Conservation (phyloP, 257 asterid species). For the Solanum bulbocastanum region DNA sequence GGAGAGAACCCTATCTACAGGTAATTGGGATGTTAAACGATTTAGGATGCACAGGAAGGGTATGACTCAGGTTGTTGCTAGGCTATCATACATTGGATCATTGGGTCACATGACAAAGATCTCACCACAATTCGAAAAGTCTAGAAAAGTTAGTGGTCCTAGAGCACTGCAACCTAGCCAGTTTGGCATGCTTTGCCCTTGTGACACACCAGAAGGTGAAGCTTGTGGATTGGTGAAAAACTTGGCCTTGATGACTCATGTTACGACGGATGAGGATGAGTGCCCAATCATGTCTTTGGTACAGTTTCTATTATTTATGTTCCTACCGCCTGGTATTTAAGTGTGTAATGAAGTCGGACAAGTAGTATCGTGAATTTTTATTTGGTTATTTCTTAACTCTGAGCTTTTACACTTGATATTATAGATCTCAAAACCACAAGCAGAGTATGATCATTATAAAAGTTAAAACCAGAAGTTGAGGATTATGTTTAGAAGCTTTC, state of each 20-base stretch:
- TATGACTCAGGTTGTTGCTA: slow-evolving; percentile 84
- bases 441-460: not conserved
- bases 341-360: not conserved
- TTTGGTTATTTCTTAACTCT: not conserved
- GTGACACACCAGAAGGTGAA: slow-evolving; percentile 99
- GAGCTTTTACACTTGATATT: not conserved
- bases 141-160: slow-evolving; percentile 97
- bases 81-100: slow-evolving; percentile 78
- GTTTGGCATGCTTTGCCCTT: slow-evolving; percentile 99
- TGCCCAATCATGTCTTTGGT: slow-evolving; percentile 83
- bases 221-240: slow-evolving; percentile 95
- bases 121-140: slow-evolving; percentile 82
- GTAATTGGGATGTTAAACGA: slow-evolving; percentile 83
- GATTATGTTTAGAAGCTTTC: not conserved
- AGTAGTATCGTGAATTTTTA: not conserved
- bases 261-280: slow-evolving; percentile 92
- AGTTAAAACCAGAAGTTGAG: not conserved
- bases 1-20: slow-evolving; percentile 90
- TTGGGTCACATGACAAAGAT: slow-evolving; percentile 89
- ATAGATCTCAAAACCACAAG: not conserved
- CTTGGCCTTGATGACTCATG: slow-evolving; percentile 96
- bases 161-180: slow-evolving; percentile 99
- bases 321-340: not conserved
- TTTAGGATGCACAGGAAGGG: slow-evolving; percentile 87
- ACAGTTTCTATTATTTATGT: slow-evolving; percentile 9